Base-by-base conservation (phyloP, 163 green algal genomes). In the Scenedesmus sp. region DNA sequence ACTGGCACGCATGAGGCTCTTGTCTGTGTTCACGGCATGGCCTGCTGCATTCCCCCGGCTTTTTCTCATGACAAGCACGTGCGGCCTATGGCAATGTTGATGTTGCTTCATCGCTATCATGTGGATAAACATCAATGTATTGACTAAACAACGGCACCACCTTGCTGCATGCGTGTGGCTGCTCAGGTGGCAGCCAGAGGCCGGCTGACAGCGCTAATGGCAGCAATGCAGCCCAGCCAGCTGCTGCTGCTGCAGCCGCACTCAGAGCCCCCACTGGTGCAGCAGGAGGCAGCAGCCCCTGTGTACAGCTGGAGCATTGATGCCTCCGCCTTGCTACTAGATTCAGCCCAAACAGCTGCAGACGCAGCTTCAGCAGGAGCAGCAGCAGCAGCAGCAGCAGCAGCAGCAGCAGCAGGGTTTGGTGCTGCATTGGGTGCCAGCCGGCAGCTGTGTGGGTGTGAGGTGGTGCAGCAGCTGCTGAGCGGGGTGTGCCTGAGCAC, bases 391-490 rank as follows among this genome's bases (percentile, higher is more conserved):
- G 7, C 26, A 62, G 52, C 18, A 62, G 34, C 62, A 55, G 64
- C 60, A 81, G n/a, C 7, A 18, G 16, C 34, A 54, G 84, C 62
- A 62, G 60, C 66, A 64, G 66, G 5, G 9, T 52, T 10, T 79
- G 70, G 23, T 1, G n/a, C 52, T 23, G 15, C 62, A 82, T 16
- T 66, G 34, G n/a, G 16, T 87, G 54, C 2, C 4, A 55, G 10
- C 55, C 67, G 85, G 85, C 64, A 83, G 66, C 12, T 91, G 73
- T 5, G 34, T 9, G 87, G 87, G 16, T 85, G 56, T 74, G 54
- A 26, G 55, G 4, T 91, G 57, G 67, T 56, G 59, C 46, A 73
- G 46, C 60, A 34, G 70, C 56, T 91, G 18, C 59, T 86, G 3
- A 86, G 70, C n/a, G 20, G 26, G 8, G 74, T 52, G 20, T 34